Percentiles rank a stretch among this genome's conserved stretches.
Evolutionary conservation across 2,329 filamentous ascomycete species (phyloP).

Genomic region (Cercospora canescens): DNA sequence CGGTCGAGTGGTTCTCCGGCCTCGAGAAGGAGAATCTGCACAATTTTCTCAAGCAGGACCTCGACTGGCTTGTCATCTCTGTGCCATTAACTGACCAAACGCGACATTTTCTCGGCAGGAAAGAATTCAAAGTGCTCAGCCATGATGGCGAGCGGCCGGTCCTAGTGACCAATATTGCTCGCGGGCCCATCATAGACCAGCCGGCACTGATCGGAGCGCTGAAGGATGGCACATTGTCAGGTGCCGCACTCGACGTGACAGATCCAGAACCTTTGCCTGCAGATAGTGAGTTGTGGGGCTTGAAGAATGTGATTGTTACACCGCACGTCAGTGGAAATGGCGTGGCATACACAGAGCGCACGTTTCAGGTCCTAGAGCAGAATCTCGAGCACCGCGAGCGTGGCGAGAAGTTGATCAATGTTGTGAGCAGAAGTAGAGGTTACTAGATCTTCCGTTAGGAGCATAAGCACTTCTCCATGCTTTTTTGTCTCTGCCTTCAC

Average conservation of each 20-base stretch:
- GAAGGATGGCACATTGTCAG: constrained; percentile 55
- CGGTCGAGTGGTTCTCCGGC: constrained; percentile 59
- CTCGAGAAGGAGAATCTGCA: constrained; percentile 53
- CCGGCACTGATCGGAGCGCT: constrained; percentile 64
- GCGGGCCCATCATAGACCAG: constrained; percentile 64
- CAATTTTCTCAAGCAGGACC: constrained; percentile 54
- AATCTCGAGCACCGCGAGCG: constrained; percentile 57
- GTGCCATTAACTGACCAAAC: constrained; percentile 60
- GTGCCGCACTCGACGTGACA: constrained; percentile 76
- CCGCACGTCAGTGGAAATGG: constrained; percentile 63
- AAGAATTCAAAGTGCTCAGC: constrained; percentile 50
- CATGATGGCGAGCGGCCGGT: constrained; percentile 33
- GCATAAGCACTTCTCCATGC: background rate
- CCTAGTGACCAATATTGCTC: constrained; percentile 70
- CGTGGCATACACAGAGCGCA: constrained; percentile 56
- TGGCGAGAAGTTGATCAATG: constrained; percentile 61
- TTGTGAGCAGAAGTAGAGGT: constrained; percentile 60
- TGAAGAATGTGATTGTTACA: constrained; percentile 68
- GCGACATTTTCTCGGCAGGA: constrained; percentile 53
- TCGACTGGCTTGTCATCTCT: constrained; percentile 58
- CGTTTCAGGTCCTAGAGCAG: constrained; percentile 57
- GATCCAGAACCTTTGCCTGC: constrained; percentile 75
- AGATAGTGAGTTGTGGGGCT: constrained; percentile 68
- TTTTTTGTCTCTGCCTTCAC: background rate
- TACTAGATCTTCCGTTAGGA: constrained; percentile 49